Percentiles rank a stretch among this genome's conserved stretches.
Conservation (phyloP, 345 rosid species). For the Triadica sebifera region DNA sequence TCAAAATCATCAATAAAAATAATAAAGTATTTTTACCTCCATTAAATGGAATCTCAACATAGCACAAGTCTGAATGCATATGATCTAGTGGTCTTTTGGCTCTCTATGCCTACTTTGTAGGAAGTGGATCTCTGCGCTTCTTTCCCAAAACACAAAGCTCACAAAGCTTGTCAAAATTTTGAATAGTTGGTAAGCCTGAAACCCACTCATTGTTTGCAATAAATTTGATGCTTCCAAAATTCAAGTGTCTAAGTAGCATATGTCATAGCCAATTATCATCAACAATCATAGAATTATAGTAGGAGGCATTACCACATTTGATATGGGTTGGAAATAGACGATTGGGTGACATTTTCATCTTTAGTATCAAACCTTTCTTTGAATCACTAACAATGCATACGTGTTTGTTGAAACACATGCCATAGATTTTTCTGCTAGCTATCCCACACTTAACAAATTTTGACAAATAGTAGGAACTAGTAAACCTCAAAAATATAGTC, state of each 20-base stretch:
- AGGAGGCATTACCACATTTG: too few relatives aligned
- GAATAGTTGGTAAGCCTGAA: background rate
- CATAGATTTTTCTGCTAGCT: background rate
- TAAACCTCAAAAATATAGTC: background rate
- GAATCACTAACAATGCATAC: background rate
- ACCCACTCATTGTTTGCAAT: background rate
- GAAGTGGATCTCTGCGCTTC: background rate
- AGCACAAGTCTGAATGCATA: background rate
- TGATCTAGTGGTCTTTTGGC: background rate
- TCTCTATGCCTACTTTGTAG: too few relatives aligned
- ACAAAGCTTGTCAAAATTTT: background rate
- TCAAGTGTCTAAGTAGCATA: background rate
- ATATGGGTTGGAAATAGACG: background rate
- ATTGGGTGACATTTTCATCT: background rate
- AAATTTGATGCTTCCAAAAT: background rate
- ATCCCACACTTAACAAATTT: background rate
- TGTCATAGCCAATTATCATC: conserved; percentile 5
- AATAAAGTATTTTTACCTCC: background rate
- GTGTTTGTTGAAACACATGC: too few relatives aligned
- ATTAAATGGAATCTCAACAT: background rate
- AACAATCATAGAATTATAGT: too few relatives aligned
- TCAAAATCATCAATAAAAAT: too few relatives aligned
- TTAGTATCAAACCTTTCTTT: background rate
- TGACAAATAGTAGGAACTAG: background rate
- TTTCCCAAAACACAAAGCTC: background rate